Conservation (phyloP, 2,329 filamentous ascomycete genomes). For the Catunica adiposa region DNA sequence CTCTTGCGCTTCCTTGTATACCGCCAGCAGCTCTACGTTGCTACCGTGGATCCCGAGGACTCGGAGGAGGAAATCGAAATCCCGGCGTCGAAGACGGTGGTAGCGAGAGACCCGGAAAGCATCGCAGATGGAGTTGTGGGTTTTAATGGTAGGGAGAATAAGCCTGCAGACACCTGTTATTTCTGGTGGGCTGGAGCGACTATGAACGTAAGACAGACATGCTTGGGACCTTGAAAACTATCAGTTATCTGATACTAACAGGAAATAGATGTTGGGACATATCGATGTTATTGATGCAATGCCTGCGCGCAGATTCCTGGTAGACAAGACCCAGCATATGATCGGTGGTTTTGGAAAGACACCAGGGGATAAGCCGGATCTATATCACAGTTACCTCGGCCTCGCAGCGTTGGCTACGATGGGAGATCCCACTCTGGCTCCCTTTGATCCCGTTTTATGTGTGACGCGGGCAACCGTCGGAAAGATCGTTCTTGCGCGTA, state of each 20-base stretch:
- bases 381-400: constrained; percentile 82
- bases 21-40: constrained; percentile 46
- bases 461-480: constrained; percentile 45
- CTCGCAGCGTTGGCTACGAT: constrained; percentile 63
- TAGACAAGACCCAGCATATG: constrained; percentile 71
- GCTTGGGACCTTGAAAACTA: no score
- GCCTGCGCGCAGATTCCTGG: constrained; percentile 53
- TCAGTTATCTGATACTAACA: constrained; percentile 20
- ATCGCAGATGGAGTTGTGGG: constrained; percentile 39
- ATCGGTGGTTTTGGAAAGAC: constrained; percentile 71
- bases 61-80: constrained; percentile 22
- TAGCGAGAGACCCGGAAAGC: constrained; percentile 2
- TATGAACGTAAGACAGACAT: constrained; percentile 28
- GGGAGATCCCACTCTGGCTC: constrained; percentile 50
- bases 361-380: constrained; percentile 50
- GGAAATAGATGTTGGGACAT: constrained; percentile 37
- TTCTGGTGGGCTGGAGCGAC: constrained; percentile 77
- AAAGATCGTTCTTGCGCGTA: constrained; percentile 32
- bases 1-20: constrained; percentile 42
- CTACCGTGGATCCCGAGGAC: constrained; percentile 27
- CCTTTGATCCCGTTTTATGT: constrained; percentile 60
- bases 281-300: constrained; percentile 39
- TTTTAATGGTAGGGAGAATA: constrained; percentile 83
- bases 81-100: constrained; percentile 6
- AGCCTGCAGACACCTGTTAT: constrained; percentile 88